phyloP scores from a whole-genome alignment of 1,284 basidiomycete species.

The Irpex sp. region DNA sequence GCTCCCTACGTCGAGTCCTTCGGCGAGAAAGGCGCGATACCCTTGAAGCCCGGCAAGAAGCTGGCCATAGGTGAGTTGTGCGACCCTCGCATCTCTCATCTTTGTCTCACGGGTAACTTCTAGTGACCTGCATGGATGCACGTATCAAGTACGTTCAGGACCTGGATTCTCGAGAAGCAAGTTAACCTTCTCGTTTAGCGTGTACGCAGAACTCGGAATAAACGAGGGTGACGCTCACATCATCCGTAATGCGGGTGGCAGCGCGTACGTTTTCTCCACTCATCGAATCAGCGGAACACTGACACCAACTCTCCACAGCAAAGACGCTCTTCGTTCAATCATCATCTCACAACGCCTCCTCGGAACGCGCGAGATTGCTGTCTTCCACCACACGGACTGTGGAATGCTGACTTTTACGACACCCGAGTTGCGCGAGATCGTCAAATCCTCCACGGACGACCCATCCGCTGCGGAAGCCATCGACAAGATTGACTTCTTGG shows the following conservation, averaged over 20 bases:
- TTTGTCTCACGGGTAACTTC: background rate
- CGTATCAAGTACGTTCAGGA: conserved; percentile 40
- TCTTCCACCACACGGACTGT: conserved; percentile 67
- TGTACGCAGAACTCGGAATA: conserved; percentile 55
- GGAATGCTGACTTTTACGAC: conserved; percentile 64
- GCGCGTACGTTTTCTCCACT: conserved; percentile 40
- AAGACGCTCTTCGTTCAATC: conserved; percentile 62
- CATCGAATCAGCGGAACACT: background rate
- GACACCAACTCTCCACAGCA: conserved; percentile 29
- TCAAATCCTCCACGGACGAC: conserved; percentile 44
- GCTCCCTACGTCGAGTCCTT: conserved; percentile 39
- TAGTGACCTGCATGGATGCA: conserved; percentile 72
- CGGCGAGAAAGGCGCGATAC: conserved; percentile 40
- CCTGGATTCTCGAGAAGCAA: background rate
- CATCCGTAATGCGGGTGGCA: conserved; percentile 65
- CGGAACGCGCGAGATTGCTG: conserved; percentile 60
- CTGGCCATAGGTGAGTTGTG: conserved; percentile 37
- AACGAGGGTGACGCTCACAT: conserved; percentile 66
- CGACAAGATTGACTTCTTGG: conserved; percentile 54
- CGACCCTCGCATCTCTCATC: background rate
- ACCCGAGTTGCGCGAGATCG: conserved; percentile 43
- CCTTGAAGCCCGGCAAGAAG: conserved; percentile 50
- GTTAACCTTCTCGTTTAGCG: conserved; percentile 32
- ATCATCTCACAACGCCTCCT: conserved; percentile 67
- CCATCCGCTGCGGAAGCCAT: conserved; percentile 37